phyloP scores from a whole-genome alignment of 2,329 filamentous ascomycete genomes.

The Lachnellula willkommii region DNA sequence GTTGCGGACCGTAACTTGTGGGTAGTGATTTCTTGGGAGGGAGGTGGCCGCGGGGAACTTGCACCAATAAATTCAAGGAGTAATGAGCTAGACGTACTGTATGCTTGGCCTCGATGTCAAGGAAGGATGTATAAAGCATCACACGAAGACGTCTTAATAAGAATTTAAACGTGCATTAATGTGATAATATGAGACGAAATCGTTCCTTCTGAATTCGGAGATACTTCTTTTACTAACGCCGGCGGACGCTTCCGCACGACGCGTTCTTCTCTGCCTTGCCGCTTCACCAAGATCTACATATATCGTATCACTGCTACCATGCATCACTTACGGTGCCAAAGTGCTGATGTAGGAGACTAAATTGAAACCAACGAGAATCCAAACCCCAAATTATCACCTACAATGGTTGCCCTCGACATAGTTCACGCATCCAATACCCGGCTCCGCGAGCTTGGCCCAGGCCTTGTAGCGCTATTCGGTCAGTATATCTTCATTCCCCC shows the following conservation, averaged over 20 bases:
- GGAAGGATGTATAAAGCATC: no score
- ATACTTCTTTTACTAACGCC: no score
- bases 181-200: no score
- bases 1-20: no score
- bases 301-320: not conserved
- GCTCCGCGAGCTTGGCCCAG: slow-evolving; percentile 27
- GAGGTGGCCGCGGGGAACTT: no score
- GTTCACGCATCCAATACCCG: slow-evolving; percentile 26
- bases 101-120: no score
- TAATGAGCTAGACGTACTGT: no score
- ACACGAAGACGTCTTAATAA: no score
- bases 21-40: no score
- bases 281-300: not conserved
- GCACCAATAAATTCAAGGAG: no score
- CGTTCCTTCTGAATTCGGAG: no score
- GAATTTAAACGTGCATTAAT: no score
- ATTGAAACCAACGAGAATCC: not conserved
- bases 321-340: not conserved
- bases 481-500: not conserved
- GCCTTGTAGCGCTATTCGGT: slow-evolving; percentile 29
- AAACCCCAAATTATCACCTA: slow-evolving; percentile 21
- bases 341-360: not conserved
- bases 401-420: slow-evolving; percentile 26
- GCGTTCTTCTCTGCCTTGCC: not conserved
- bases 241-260: not conserved